Evolutionary conservation across 2,329 filamentous ascomycete species (phyloP).

Genomic region (Akanthomyces muscarius): DNA sequence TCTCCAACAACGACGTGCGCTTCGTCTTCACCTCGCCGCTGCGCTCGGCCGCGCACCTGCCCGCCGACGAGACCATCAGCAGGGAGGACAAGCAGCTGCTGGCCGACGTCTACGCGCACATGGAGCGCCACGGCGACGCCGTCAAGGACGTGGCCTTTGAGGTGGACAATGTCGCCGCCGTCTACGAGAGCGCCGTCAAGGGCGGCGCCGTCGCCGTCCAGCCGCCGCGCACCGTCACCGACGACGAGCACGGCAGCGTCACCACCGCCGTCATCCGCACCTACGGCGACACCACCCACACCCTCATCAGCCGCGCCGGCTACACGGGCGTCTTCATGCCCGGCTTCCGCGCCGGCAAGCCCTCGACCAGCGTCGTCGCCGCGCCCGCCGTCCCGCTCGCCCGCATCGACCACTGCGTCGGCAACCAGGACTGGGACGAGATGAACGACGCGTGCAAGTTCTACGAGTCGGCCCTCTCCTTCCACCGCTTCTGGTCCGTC

Average conservation of each 20-base stretch:
- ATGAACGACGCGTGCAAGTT: constrained; percentile 66
- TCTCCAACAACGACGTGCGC: constrained; percentile 69
- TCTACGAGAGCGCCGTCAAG: constrained; percentile 70
- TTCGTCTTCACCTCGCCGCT: constrained; percentile 84
- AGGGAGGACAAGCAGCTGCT: constrained; percentile 62
- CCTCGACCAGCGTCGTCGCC: constrained; percentile 33
- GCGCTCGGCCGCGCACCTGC: constrained; percentile 54
- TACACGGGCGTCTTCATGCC: constrained; percentile 81
- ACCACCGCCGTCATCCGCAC: constrained; percentile 78
- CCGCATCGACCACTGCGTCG: constrained; percentile 92
- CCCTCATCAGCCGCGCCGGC: constrained; percentile 67
- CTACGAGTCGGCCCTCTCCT: constrained; percentile 85
- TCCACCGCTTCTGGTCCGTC: constrained; percentile 97
- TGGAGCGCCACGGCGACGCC: constrained; percentile 84
- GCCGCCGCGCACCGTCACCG: constrained; percentile 49
- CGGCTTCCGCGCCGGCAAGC: constrained; percentile 62
- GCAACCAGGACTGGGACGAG: constrained; percentile 93
- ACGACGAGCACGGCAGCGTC: constrained; percentile 63
- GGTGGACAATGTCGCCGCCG: constrained; percentile 80
- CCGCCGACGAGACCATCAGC: constrained; percentile 57
- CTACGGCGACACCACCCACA: constrained; percentile 94
- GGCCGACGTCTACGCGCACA: constrained; percentile 72
- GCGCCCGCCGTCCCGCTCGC: constrained; percentile 64
- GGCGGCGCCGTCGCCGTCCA: constrained; percentile 60
- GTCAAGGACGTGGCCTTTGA: constrained; percentile 96